Percentiles rank a stretch among this genome's conserved stretches.
These are phyloP conservation scores for Hydrangea macrophylla DNA, from an alignment of 148 eudicot genomes.

Conservation along the genomic window DNA sequence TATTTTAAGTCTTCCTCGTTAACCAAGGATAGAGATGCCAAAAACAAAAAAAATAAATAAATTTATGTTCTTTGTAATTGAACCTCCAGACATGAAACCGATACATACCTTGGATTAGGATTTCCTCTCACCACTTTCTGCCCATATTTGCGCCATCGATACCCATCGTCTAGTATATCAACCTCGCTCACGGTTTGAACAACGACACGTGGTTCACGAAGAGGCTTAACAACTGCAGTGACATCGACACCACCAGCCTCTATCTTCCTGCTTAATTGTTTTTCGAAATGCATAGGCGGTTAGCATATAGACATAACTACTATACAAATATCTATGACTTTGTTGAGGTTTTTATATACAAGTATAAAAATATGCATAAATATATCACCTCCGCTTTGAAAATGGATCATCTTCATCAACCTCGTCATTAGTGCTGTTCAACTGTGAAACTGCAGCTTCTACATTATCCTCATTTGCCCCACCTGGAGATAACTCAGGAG, in stretches of 20 bases:
- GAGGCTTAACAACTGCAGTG: not conserved
- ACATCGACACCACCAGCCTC: not conserved
- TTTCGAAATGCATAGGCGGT: too few relatives aligned
- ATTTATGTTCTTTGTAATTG: too few relatives aligned
- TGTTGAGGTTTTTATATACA: not conserved
- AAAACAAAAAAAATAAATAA: too few relatives aligned
- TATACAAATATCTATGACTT: not conserved
- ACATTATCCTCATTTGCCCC: conserved; percentile 1
- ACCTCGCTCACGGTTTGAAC: conserved; percentile 1
- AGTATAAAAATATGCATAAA: not conserved
- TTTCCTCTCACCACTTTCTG: conserved; percentile 2
- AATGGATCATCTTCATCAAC: not conserved
- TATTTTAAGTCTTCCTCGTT: not conserved
- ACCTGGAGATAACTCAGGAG: not conserved
- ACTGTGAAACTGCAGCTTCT: conserved; percentile 47
- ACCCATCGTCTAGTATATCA: conserved; percentile 1
- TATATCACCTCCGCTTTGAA: not conserved
- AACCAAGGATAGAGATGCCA: not conserved
- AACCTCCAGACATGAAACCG: not conserved
- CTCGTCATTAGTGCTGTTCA: conserved; percentile 5
- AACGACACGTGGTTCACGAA: not conserved
- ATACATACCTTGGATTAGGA: conserved; percentile 1
- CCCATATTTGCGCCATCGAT: conserved; percentile 4
- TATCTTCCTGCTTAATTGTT: not conserved
- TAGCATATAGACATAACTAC: too few relatives aligned